Evolutionary conservation across 2,329 filamentous ascomycete species (phyloP), one percentile per base, ranked within the genome.

Genomic region (Stemphylium vesicarium): DNA sequence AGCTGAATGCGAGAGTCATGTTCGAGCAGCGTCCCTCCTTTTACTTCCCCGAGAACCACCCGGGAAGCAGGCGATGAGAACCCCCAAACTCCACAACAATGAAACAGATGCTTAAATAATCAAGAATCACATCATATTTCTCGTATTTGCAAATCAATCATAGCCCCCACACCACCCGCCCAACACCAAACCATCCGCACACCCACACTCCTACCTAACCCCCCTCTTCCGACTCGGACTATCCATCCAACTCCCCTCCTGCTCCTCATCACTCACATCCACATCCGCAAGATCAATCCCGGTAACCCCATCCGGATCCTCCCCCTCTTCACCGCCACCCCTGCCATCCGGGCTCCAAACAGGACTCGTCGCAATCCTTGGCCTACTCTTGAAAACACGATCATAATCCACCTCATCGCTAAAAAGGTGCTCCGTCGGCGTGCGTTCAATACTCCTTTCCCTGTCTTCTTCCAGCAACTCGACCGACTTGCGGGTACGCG

Each of bases 311-410:
- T 56, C 53, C 8, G 41, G 38, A 63, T 74, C 71, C 26, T 72
- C 71, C 49, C 68, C 70, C 8, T 65, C 70, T 29, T 68, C 68
- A 13, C 54, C n/a, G 3, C 33, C 16, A 65, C 18, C 53, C 59
- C 6, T 50, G 13, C 48, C 61, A 9, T 58, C 61, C 12, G 71
- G 71, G 47, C 64, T 67, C 43, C 72, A 72, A 1, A 86, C 72
- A 1, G 92, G 92, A 72, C 92, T 96, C 10, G 85, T 85, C 60
- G 88, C 88, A 62, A 97, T 86, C 74, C 87, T 89, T 0, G 93
- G 93, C 61, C 93, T 78, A 60, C 90, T 93, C 76, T 88, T 91
- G 73, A 97, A 97, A 1, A 96, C 88, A 22, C 88, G 89, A 55
- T 90, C 88, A 73, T 92, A 90, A 56, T 96, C 91, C 4, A 84